phyloP scores from a whole-genome alignment of 371 early-diverging fungal species.

The Apophysomyces elegans region DNA sequence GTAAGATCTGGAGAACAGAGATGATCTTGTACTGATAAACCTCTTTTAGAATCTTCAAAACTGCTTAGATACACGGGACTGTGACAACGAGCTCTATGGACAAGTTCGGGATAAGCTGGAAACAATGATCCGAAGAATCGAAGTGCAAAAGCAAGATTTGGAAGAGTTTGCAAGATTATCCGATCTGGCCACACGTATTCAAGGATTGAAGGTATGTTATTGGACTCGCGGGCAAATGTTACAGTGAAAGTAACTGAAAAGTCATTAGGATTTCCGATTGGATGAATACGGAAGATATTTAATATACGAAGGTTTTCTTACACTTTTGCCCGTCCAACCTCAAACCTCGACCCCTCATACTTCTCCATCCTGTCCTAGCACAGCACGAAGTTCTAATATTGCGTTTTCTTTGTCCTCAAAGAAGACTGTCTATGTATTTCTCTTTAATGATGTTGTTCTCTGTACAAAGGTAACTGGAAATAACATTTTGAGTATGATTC shows the following conservation, averaged over 20 bases:
- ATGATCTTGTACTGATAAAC: neutral
- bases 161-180: constrained; percentile 35
- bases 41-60: neutral
- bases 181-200: constrained; percentile 34
- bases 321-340: constrained; percentile 24
- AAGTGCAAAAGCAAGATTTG: constrained; percentile 34
- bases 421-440: constrained; percentile 38
- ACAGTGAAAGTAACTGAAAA: no score
- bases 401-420: constrained; percentile 21
- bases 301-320: constrained; percentile 41
- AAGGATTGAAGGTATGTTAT: constrained; percentile 29
- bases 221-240: neutral
- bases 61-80: neutral
- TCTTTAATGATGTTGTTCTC: constrained; percentile 45
- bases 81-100: constrained; percentile 8
- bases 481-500: neutral
- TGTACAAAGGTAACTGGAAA: constrained; percentile 38
- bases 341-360: neutral
- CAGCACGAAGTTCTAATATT: neutral
- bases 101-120: constrained; percentile 33
- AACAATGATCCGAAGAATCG: constrained; percentile 26
- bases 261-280: constrained; percentile 16
- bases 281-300: constrained; percentile 33
- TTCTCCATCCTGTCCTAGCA: constrained; percentile 1
- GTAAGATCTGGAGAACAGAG: constrained; percentile 19